Conservation (phyloP, 2,329 filamentous ascomycete species). For the Aquanectria penicillioides region DNA sequence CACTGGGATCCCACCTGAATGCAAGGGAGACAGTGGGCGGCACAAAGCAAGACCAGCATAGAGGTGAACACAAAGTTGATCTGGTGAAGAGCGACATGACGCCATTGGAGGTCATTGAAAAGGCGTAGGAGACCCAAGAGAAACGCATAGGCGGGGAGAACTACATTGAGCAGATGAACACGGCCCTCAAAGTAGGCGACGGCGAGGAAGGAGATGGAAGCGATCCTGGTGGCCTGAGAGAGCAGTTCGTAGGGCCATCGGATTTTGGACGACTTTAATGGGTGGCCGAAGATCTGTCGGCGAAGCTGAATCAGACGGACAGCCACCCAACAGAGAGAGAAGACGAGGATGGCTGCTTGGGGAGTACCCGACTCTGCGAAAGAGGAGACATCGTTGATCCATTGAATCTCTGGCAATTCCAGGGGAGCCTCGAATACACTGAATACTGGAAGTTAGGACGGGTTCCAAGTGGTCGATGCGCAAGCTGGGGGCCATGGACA, state of each 20-base stretch:
- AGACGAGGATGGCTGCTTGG: constrained; percentile 49
- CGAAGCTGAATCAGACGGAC: constrained; percentile 47
- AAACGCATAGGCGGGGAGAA: constrained; percentile 53
- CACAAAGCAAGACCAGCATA: constrained; percentile 48
- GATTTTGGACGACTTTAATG: constrained; percentile 50
- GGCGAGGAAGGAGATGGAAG: constrained; percentile 52
- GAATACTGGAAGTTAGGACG: constrained; percentile 2
- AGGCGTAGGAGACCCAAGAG: constrained; percentile 56
- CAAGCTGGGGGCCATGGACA: neutral
- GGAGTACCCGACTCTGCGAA: constrained; percentile 54
- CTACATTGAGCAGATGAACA: constrained; percentile 50
- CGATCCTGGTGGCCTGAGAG: constrained; percentile 53
- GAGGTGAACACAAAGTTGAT: constrained; percentile 57
- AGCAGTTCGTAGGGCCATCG: constrained; percentile 54
- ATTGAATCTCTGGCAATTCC: constrained; percentile 41
- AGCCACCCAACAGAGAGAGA: constrained; percentile 50
- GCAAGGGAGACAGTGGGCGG: constrained; percentile 55
- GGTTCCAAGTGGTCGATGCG: constrained; percentile 12
- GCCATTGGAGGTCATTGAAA: constrained; percentile 54
- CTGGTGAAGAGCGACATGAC: constrained; percentile 58
- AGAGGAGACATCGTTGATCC: constrained; percentile 51
- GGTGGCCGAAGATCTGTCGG: constrained; percentile 36
- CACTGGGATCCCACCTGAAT: constrained; percentile 49
- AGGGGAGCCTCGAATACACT: constrained; percentile 28
- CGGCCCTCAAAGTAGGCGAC: constrained; percentile 47